Evolutionary conservation across 2,329 filamentous ascomycete species (phyloP), one percentile per base, ranked within the genome.

Genomic region (Spiromastix sp.): DNA sequence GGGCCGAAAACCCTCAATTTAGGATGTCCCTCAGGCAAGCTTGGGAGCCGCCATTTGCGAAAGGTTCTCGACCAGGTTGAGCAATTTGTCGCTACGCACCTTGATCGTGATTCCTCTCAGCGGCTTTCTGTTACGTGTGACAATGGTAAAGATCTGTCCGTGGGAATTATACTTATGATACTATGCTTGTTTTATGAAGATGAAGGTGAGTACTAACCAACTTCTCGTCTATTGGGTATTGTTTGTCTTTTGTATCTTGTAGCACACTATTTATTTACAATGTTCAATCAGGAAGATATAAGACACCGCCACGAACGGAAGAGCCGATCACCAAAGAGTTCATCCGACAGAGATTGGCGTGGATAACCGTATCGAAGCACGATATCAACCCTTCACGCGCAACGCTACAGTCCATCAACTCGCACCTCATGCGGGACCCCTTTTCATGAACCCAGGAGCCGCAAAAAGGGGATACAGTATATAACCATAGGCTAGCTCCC

Each of bases 331-430:
- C 77, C 54, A 96, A 98, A 60, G 67, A 70, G 6, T 67, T 81
- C 32, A 86, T 96, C 52, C 80, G 83, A 47, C 74, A 77, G 47
- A 72, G 79, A 34, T 67, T 96, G 20, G 80, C 81, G n/a, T 81
- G 79, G 67, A 83, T 96, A 47, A 84, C 89, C 57, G 80, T 78
- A 4, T 75, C 74, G 0, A 79, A 81, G 52, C 81, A 86, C 1
- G 77, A 81, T 46, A 81, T 80, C 2, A 93, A 93, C 52, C 87
- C 89, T 0, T 87, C 79, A 42, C 70, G 91, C 22, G 72, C 83
- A 15, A 95, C 87, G 0, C 63, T 96, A 24, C 87, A 95, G 59
- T 89, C 85, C 46, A 81, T 96, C 4, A 95, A 96, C 58, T 83
- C 83, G 37, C 93, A 85, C 50, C 61, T 96, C 34, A 89, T 96